Percentiles rank a stretch among this genome's conserved stretches.
Evolutionary conservation across 2,329 filamentous ascomycete genomes (phyloP).

Genomic region (Annulohypoxylon truncatum): DNA sequence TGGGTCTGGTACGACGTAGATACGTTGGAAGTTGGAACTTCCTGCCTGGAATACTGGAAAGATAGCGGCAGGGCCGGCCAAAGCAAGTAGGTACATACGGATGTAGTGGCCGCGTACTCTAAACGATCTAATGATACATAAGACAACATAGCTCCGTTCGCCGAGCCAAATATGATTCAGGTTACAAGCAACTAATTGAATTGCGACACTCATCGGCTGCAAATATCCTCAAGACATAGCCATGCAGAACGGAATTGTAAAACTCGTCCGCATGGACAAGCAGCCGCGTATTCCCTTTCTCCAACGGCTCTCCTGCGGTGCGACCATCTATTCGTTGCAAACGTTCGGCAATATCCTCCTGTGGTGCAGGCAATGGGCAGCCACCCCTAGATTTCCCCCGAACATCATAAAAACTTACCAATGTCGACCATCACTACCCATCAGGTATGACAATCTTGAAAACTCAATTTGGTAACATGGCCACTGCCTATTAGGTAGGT

Average conservation of each 20-base stretch:
- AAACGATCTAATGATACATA: too few relatives aligned
- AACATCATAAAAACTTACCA: constrained; percentile 53
- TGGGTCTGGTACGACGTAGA: background rate
- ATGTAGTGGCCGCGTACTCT: constrained; percentile 13
- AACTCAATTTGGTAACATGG: background rate
- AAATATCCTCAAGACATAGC: background rate
- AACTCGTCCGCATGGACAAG: constrained; percentile 13
- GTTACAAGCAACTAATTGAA: background rate
- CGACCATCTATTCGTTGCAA: constrained; percentile 45
- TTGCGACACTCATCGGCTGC: background rate
- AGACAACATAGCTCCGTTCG: background rate
- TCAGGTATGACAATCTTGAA: constrained; percentile 45
- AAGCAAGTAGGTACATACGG: background rate
- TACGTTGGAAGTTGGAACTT: background rate
- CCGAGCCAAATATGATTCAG: background rate
- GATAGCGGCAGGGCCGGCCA: background rate
- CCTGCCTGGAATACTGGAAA: background rate
- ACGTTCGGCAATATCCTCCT: constrained; percentile 30
- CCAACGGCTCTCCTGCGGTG: constrained; percentile 18
- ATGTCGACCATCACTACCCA: constrained; percentile 49
- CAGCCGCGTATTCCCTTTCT: constrained; percentile 28
- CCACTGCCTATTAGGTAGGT: too few relatives aligned
- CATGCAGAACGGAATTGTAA: constrained; percentile 10
- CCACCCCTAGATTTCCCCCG: constrained; percentile 45
- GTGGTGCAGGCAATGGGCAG: constrained; percentile 45